These are phyloP conservation scores for Coprinopsis marcescibilis DNA, from an alignment of 768 basidiomycete species.

Conservation along the genomic window DNA sequence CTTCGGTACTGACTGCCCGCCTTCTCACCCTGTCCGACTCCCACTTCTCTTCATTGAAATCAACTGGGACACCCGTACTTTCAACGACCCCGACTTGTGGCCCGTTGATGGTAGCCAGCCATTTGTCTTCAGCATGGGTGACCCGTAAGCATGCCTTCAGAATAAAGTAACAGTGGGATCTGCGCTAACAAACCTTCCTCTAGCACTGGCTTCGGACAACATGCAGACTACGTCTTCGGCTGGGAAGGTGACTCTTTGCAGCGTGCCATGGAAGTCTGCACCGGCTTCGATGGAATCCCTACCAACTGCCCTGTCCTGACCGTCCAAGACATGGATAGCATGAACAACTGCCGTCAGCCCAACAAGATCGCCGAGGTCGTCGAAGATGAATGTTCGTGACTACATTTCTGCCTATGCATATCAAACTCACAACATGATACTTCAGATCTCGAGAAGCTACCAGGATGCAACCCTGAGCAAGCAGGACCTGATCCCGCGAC, in stretches of 20 bases:
- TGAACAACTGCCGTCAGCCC: slow-evolving; percentile 6
- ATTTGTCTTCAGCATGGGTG: slow-evolving; percentile 19
- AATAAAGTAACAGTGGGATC: neutral
- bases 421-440: neutral
- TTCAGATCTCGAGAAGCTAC: slow-evolving; percentile 2
- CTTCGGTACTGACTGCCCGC: slow-evolving; percentile 9
- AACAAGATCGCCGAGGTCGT: slow-evolving; percentile 3
- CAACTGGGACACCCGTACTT: slow-evolving; percentile 12
- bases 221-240: slow-evolving; percentile 5
- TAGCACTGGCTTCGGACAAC: slow-evolving; percentile 2
- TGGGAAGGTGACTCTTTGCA: slow-evolving; percentile 8
- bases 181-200: neutral
- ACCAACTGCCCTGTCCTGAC: slow-evolving; percentile 2
- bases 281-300: neutral
- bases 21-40: slow-evolving; percentile 7
- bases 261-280: slow-evolving; percentile 6
- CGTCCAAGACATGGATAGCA: neutral
- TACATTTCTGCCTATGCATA: no score
- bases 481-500: slow-evolving; percentile 1
- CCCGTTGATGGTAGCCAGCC: slow-evolving; percentile 15
- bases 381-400: neutral
- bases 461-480: slow-evolving; percentile 8
- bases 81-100: slow-evolving; percentile 19
- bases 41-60: slow-evolving; percentile 11
- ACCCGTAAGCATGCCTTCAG: slow-evolving; percentile 13